phyloP scores from a whole-genome alignment of 129 eudicot species.

The Tagetes patula region DNA sequence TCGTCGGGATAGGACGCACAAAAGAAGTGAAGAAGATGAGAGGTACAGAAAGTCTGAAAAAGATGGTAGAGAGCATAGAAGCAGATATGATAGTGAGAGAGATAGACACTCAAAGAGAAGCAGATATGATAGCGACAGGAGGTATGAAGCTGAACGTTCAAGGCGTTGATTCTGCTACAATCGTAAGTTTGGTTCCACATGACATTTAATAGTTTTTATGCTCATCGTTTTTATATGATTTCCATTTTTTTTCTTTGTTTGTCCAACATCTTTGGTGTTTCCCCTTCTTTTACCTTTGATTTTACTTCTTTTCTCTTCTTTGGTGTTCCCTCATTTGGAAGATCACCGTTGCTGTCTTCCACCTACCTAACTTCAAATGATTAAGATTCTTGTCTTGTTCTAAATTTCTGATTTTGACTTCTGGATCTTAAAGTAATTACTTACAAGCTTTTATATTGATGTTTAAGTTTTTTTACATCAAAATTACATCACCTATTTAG shows the following conservation, averaged over 20 bases:
- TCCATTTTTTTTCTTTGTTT: background rate
- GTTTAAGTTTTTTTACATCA: background rate
- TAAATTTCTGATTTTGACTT: background rate
- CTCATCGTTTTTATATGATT: background rate
- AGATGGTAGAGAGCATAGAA: conserved; percentile 36
- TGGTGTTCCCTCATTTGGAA: background rate
- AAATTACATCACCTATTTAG: background rate
- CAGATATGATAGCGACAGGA: conserved; percentile 51
- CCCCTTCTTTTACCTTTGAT: background rate
- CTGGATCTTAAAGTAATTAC: background rate
- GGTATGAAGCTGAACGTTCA: conserved; percentile 43
- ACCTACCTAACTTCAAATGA: background rate
- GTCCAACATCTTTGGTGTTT: background rate
- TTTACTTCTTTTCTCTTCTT: background rate
- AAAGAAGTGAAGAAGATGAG: conserved; percentile 56
- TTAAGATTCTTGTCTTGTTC: background rate
- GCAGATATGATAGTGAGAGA: conserved; percentile 48
- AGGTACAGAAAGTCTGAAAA: conserved; percentile 27
- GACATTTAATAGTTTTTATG: background rate
- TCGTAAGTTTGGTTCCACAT: conserved; percentile 20
- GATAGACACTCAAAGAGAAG: conserved; percentile 58
- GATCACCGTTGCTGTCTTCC: background rate
- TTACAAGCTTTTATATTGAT: conserved; percentile 5
- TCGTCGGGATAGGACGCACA: conserved; percentile 42
- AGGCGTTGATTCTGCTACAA: conserved; percentile 37